Percentiles rank a stretch among this genome's conserved stretches.
These are phyloP conservation scores for Penicillium thymicola DNA, from an alignment of 2,329 filamentous ascomycete genomes.

Conservation along the genomic window DNA sequence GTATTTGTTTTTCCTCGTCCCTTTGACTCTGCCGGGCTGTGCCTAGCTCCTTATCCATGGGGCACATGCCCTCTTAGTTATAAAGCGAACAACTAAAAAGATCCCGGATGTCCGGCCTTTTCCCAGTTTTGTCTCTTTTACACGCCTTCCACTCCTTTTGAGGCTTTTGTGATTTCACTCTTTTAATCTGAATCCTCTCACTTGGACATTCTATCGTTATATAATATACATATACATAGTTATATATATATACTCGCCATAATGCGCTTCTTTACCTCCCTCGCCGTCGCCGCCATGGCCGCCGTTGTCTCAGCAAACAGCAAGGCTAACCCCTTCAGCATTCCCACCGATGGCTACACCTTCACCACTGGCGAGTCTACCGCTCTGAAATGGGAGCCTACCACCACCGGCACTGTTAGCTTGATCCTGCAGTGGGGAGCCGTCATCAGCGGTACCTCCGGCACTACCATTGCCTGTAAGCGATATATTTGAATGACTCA, in stretches of 20 bases:
- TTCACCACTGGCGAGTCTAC: slow-evolving; percentile 48
- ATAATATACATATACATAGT: not conserved
- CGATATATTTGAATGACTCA: slow-evolving; percentile 9
- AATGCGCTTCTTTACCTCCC: slow-evolving; percentile 47
- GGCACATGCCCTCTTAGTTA: not conserved
- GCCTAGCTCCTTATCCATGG: not conserved
- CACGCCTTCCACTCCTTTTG: slow-evolving; percentile 4
- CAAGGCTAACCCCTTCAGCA: slow-evolving; percentile 49
- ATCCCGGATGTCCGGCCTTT: not conserved
- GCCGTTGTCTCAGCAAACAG: slow-evolving; percentile 42
- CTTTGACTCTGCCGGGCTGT: slow-evolving; percentile 21
- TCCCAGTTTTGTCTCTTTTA: slow-evolving; percentile 3
- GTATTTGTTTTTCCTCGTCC: slow-evolving; percentile 7
- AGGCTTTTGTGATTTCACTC: slow-evolving; percentile 6
- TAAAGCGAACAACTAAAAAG: not conserved
- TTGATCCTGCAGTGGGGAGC: slow-evolving; percentile 50
- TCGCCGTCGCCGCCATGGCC: slow-evolving; percentile 46
- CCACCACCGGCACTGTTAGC: slow-evolving; percentile 50
- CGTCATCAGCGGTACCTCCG: slow-evolving; percentile 40
- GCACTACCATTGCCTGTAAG: slow-evolving; percentile 46
- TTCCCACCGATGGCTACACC: slow-evolving; percentile 41
- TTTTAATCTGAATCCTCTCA: slow-evolving; percentile 4
- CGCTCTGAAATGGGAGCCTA: slow-evolving; percentile 50
- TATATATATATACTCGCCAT: slow-evolving; percentile 21
- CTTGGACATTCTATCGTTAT: slow-evolving; percentile 2